Percentiles rank a stretch among this genome's conserved stretches.
Evolutionary conservation across 2,329 filamentous ascomycete species (phyloP).

Genomic region (Lachnellula hyalina): DNA sequence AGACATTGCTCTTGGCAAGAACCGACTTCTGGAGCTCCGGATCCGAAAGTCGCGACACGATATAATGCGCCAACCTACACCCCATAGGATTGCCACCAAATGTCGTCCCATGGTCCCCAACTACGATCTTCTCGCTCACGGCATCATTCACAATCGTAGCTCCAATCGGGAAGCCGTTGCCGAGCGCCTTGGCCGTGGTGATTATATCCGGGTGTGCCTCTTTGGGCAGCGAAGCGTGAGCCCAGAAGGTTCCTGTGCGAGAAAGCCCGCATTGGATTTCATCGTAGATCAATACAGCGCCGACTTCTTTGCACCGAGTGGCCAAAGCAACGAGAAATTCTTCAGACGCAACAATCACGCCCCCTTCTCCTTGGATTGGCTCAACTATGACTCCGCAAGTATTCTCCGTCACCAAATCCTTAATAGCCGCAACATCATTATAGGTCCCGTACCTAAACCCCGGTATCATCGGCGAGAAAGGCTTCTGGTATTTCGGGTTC

Average conservation of each 20-base stretch:
- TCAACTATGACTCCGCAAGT: constrained; percentile 95
- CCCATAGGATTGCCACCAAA: constrained; percentile 70
- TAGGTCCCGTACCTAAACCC: constrained; percentile 83
- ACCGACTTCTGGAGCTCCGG: constrained; percentile 66
- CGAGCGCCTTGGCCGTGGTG: constrained; percentile 91
- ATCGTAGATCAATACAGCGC: constrained; percentile 86
- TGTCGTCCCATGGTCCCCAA: constrained; percentile 69
- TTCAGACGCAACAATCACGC: constrained; percentile 75
- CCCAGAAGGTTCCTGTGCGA: constrained; percentile 87
- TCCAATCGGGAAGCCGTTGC: constrained; percentile 93
- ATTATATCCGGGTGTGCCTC: constrained; percentile 90
- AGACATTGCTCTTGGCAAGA: constrained; percentile 56
- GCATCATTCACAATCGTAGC: constrained; percentile 60
- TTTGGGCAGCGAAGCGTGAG: constrained; percentile 67
- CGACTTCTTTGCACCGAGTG: constrained; percentile 76
- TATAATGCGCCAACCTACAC: constrained; percentile 72
- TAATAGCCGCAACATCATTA: constrained; percentile 72
- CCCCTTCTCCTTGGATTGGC: constrained; percentile 95
- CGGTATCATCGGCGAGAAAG: constrained; percentile 92
- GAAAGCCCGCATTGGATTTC: constrained; percentile 95
- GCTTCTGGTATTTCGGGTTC: constrained; percentile 95
- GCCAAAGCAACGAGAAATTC: constrained; percentile 85
- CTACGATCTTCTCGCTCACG: constrained; percentile 60
- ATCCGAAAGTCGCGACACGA: constrained; percentile 71
- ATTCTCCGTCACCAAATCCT: constrained; percentile 69